These are phyloP conservation scores for Melanomma pulvis-pyrius DNA, from an alignment of 495 filamentous ascomycete species.

Conservation along the genomic window DNA sequence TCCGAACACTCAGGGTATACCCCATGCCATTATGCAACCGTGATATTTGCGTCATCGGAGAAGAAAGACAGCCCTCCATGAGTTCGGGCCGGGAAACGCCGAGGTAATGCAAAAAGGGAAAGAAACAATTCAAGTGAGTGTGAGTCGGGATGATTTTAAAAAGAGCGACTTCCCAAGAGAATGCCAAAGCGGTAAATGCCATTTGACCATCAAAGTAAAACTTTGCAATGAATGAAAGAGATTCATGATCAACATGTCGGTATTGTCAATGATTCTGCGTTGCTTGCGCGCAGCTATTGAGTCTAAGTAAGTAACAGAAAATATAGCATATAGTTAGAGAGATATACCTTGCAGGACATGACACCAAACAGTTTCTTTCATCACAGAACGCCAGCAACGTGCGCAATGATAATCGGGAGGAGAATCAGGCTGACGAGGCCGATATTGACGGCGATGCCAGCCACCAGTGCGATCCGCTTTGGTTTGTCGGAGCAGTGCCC, in stretches of 20 bases:
- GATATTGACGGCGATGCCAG: conserved; percentile 11
- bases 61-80: background rate
- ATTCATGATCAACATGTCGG: background rate
- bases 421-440: conserved; percentile 11
- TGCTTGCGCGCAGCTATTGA: background rate
- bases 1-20: no score
- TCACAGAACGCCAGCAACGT: conserved; percentile 12
- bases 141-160: background rate
- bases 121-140: conserved; percentile 11
- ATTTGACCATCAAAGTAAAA: background rate
- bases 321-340: background rate
- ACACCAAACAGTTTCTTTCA: background rate
- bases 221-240: background rate
- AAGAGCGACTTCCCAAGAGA: background rate
- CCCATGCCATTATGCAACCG: conserved; percentile 3
- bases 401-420: conserved; percentile 14
- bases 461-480: conserved; percentile 20
- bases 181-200: background rate
- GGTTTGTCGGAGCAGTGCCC: conserved; percentile 1
- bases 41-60: background rate
- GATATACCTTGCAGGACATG: background rate
- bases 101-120: conserved; percentile 14
- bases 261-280: background rate
- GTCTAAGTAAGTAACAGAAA: background rate
- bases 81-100: conserved; percentile 1